Base-by-base conservation (phyloP, 495 filamentous ascomycete genomes). In the Xylaria flabelliformis region DNA sequence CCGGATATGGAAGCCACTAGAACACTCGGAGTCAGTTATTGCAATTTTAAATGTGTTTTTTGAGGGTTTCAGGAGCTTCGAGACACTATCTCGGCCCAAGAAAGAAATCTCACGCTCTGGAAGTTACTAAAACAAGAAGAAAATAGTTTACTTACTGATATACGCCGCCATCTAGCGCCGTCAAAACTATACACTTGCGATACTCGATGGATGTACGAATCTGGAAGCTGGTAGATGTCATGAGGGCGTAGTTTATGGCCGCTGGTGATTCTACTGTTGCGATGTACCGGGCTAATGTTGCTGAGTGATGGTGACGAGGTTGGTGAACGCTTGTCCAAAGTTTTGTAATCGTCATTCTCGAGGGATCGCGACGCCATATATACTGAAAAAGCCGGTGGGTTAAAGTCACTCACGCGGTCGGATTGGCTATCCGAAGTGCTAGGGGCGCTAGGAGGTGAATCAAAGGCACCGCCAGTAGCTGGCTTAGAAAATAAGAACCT, bases 171-270 rank as follows among this genome's bases (percentile, higher is more conserved):
- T 13, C 58, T 13, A 0, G 41, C 1, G 2, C 21, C n/a, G 0
- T 15, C 1, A 13, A 64, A 32, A 26, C 50, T 1, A 2, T 19
- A 0, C 9, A 4, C 2, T 53, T 5, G 8, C 12, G 50, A 41
- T 34, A 73, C 13, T 3, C 4, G 9, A 0, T 26, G 19, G 21
- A 62, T 58, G 44, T 77, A 77, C 5, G 17, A 5, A 8, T 39
- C 5, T 9, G 63, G 4, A 36, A 75, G 17, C 6, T 58, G 3
- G 26, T 32, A 9, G 21, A 69, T 12, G 36, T 73, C 53, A 70
- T 76, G 76, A 36, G 76, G 74, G 13, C 24, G 62, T 10, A 77
- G 56, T 51, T 73, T 73, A 5, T n/a, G 48, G 7, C 39, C 39
- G 21, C n/a, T 6, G 26, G 8, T n/a, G 58, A 13, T 51, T 36